A percentile compares a stretch with the other conserved stretches of the same genome.
These are phyloP conservation scores for Lagenidium sp. DNA, from an alignment of 352 stramenopile species.

Conservation along the genomic window DNA sequence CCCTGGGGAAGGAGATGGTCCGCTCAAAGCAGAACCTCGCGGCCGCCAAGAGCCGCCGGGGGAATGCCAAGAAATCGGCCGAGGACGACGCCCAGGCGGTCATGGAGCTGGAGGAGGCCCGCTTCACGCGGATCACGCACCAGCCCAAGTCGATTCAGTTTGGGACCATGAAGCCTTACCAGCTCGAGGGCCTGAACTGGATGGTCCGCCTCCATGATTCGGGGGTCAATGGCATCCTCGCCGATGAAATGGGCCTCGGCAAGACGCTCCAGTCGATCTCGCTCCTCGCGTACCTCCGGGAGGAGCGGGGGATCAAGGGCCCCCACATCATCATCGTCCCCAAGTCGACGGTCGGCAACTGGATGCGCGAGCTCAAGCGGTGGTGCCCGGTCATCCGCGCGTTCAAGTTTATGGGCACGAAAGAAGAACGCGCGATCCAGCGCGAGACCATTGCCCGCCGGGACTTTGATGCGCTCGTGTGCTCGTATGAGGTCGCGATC, in stretches of 20 bases:
- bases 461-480: slow-evolving; percentile 92
- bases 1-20: slow-evolving; percentile 72
- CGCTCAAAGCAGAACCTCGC: slow-evolving; percentile 23
- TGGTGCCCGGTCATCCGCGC: slow-evolving; percentile 93
- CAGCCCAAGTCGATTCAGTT: slow-evolving; percentile 80
- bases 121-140: slow-evolving; percentile 74
- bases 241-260: slow-evolving; percentile 87
- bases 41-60: slow-evolving; percentile 32
- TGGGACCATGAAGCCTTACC: slow-evolving; percentile 85
- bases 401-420: slow-evolving; percentile 95
- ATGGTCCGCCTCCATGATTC: slow-evolving; percentile 92
- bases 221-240: slow-evolving; percentile 78
- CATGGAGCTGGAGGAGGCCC: slow-evolving; percentile 71
- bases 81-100: slow-evolving; percentile 65
- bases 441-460: slow-evolving; percentile 65
- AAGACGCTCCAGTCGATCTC: slow-evolving; percentile 98
- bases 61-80: slow-evolving; percentile 37
- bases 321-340: slow-evolving; percentile 98
- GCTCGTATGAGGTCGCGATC: slow-evolving; percentile 92
- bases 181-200: slow-evolving; percentile 85
- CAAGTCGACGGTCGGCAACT: slow-evolving; percentile 98
- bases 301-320: slow-evolving; percentile 89
- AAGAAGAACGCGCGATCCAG: slow-evolving; percentile 91
- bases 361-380: slow-evolving; percentile 97
- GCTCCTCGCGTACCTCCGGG: slow-evolving; percentile 94